Evolutionary conservation across 2,329 filamentous ascomycete genomes (phyloP).

Genomic region (Colletotrichum spinosum): DNA sequence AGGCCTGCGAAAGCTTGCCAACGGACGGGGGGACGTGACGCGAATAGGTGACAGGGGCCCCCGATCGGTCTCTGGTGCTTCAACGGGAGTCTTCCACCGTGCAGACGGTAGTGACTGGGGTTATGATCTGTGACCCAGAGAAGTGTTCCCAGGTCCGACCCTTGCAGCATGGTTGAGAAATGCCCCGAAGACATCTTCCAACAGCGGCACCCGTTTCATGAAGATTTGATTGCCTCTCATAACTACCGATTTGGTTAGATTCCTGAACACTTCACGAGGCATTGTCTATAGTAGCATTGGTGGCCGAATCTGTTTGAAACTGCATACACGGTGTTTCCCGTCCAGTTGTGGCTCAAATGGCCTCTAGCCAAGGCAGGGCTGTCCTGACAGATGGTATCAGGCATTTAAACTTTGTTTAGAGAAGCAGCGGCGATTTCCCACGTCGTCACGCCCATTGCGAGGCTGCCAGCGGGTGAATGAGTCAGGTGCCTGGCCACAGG

Average conservation of each 20-base stretch:
- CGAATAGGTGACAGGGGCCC: conserved; percentile 15
- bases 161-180: conserved; percentile 12
- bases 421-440: not conserved
- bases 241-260: not conserved
- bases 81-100: conserved; percentile 25
- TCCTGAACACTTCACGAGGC: not conserved
- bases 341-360: conserved; percentile 3
- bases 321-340: conserved; percentile 8
- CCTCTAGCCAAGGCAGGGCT: conserved; percentile 2
- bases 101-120: conserved; percentile 28
- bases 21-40: not conserved
- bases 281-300: not conserved
- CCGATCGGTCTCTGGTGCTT: conserved; percentile 7
- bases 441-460: not conserved
- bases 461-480: conserved; percentile 1
- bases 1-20: conserved; percentile 4
- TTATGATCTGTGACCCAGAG: conserved; percentile 11
- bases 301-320: conserved; percentile 5
- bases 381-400: not conserved
- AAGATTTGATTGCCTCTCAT: not conserved
- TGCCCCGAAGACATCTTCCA: conserved; percentile 15
- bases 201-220: not conserved
- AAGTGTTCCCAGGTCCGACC: conserved; percentile 1
- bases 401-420: not conserved
- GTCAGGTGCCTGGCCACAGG: conserved; percentile 11